Evolutionary conservation across 495 filamentous ascomycete species (phyloP).

Genomic region (Lophiotrema nucula): DNA sequence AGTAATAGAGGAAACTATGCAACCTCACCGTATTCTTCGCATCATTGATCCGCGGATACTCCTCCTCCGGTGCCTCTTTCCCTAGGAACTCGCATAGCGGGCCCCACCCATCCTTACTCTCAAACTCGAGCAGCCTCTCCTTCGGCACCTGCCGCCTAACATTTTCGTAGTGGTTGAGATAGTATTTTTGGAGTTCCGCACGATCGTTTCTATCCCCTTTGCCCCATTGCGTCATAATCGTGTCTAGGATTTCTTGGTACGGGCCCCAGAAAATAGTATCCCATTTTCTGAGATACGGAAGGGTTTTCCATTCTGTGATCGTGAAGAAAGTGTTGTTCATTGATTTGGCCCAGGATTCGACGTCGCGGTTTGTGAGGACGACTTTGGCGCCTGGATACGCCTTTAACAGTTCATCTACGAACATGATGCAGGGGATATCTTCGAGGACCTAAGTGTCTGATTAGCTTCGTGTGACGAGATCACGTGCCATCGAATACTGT

Average conservation of each 20-base stretch:
- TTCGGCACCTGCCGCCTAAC: constrained; percentile 1
- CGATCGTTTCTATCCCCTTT: neutral
- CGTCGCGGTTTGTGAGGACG: constrained; percentile 15
- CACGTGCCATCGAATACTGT: no score
- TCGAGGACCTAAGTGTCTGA: constrained; percentile 7
- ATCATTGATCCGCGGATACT: constrained; percentile 15
- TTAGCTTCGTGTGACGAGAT: no score
- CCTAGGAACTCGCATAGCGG: constrained; percentile 16
- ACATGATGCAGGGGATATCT: constrained; percentile 20
- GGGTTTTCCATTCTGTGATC: constrained; percentile 1
- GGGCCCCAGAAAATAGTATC: constrained; percentile 10
- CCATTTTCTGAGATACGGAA: neutral
- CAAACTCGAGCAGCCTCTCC: constrained; percentile 7
- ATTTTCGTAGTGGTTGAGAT: constrained; percentile 5
- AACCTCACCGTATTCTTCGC: constrained; percentile 6
- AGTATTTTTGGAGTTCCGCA: neutral
- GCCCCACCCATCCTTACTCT: constrained; percentile 18
- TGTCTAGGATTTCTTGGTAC: neutral
- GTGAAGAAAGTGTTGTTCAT: constrained; percentile 8
- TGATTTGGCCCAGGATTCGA: constrained; percentile 9
- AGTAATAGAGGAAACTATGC: neutral
- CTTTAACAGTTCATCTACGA: constrained; percentile 13
- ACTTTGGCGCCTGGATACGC: constrained; percentile 10
- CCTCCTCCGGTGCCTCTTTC: constrained; percentile 4
- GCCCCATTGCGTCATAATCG: neutral